Evolutionary conservation across 768 basidiomycete genomes (phyloP).

Genomic region (Cantharellus anzutake): DNA sequence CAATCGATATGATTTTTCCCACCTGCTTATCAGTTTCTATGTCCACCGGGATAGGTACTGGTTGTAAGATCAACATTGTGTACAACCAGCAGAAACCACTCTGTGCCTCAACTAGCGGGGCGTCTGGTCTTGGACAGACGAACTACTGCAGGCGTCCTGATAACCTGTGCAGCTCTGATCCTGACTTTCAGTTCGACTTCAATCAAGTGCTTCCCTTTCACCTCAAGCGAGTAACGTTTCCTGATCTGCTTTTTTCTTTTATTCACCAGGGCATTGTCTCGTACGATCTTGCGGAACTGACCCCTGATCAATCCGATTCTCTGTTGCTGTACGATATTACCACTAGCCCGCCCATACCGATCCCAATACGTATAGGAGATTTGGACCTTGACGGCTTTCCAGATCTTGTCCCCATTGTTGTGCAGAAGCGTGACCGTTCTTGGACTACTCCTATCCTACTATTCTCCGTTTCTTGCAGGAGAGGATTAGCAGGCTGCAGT

Average conservation of each 20-base stretch:
- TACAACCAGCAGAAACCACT: constrained; percentile 83
- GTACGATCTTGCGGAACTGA: constrained; percentile 19
- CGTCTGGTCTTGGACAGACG: constrained; percentile 22
- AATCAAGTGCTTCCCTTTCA: constrained; percentile 19
- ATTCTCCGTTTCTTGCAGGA: constrained; percentile 39
- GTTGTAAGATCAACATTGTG: constrained; percentile 76
- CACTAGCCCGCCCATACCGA: constrained; percentile 44
- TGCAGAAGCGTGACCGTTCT: constrained; percentile 20
- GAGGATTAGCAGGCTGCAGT: constrained; percentile 7
- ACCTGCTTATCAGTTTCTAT: constrained; percentile 57
- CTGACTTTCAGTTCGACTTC: constrained; percentile 61
- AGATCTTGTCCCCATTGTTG: constrained; percentile 50
- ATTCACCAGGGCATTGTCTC: not conserved
- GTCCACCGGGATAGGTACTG: constrained; percentile 47
- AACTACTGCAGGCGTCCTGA: constrained; percentile 55
- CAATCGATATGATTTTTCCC: constrained; percentile 85
- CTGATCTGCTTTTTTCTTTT: not conserved
- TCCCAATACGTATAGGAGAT: constrained; percentile 72
- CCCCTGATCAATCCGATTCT: constrained; percentile 24
- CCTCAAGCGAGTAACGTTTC: constrained; percentile 16
- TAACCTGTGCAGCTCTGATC: constrained; percentile 66
- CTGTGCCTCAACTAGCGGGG: constrained; percentile 39
- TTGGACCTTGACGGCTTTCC: constrained; percentile 89
- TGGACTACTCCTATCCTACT: constrained; percentile 34
- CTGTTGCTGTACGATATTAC: constrained; percentile 57